Conservation (phyloP, 2,329 filamentous ascomycete genomes). For the Talaromyces sp. region DNA sequence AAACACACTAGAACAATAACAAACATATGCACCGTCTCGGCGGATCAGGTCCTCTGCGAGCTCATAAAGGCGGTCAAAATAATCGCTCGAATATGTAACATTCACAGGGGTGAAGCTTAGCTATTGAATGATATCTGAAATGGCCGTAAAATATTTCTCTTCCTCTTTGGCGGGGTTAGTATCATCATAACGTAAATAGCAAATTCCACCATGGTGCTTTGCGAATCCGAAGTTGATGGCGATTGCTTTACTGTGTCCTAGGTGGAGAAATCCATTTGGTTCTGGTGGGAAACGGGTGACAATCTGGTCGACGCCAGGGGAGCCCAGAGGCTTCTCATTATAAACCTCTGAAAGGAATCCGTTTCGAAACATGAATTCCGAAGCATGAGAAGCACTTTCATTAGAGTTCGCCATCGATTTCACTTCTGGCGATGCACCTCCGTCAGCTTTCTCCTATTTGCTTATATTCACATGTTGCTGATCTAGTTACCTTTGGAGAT, state of each 20-base stretch:
- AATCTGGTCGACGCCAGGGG: slow-evolving; percentile 25
- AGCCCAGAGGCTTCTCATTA: slow-evolving; percentile 52
- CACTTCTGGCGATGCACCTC: background rate
- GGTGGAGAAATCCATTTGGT: slow-evolving; percentile 65
- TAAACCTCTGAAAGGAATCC: slow-evolving; percentile 71
- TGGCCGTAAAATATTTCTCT: slow-evolving; percentile 82
- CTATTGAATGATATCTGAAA: slow-evolving; percentile 83
- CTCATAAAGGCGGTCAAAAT: slow-evolving; percentile 83
- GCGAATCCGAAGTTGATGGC: slow-evolving; percentile 96
- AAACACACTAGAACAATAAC: slow-evolving; percentile 66
- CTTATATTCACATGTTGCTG: background rate
- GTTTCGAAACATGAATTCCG: slow-evolving; percentile 63
- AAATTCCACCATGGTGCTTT: slow-evolving; percentile 67
- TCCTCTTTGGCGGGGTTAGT: slow-evolving; percentile 94
- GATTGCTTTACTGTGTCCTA: slow-evolving; percentile 94
- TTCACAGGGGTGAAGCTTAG: slow-evolving; percentile 72
- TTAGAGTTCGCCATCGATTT: background rate
- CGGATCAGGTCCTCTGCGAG: slow-evolving; percentile 79
- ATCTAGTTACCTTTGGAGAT: background rate
- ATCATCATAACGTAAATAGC: slow-evolving; percentile 80
- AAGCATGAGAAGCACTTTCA: background rate
- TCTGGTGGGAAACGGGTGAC: slow-evolving; percentile 75
- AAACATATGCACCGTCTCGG: slow-evolving; percentile 69
- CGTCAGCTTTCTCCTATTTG: background rate
- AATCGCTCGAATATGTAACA: slow-evolving; percentile 84